Base-by-base conservation (phyloP, 495 filamentous ascomycete genomes). In the Hypoxylon perforatum region DNA sequence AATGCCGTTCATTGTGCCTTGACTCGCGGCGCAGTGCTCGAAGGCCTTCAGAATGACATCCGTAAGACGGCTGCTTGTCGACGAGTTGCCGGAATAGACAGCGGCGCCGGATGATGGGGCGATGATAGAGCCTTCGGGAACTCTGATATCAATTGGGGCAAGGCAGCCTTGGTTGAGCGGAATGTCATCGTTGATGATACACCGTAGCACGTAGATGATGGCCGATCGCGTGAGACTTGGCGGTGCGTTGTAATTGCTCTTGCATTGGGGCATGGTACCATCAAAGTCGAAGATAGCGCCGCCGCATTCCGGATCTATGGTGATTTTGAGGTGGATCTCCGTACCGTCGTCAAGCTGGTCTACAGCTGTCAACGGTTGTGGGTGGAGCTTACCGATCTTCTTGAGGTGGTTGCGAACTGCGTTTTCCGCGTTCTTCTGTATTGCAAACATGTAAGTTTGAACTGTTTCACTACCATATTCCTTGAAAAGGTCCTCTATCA, bases 161-260 rank as follows among this genome's bases (percentile, higher is more conserved):
- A 99, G 83, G 65, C 95, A 99, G 68, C 95, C 95, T 77, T 99
- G 95, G 80, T 99, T 99, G 11, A 99, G 85, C 0, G 94, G 95
- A 35, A 99, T 96, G 74, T 97, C 94, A 60, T 93, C 87, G 5
- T 87, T 88, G 71, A 99, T 97, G 67, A 99, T 87, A 74, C 90
- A 93, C 21, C 95, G 88, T 12, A 99, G 85, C 57, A 92, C 92
- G 82, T 97, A 99, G 75, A 28, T 3, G 25, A 28, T 28, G 3
- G 25, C 25, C 25, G 25, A 28, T 3, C 7, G 7, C 25, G 7
- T 28, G 25, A 3, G 7, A 3, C 3, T 7, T 7, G 25, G 25
- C 3, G 25, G 25, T 3, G 3, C 3, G 25, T 28, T 28, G 7
- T 3, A 7, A 7, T 28, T 28, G 7, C 25, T 7, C 3, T 28